phyloP scores from a whole-genome alignment of 2,329 filamentous ascomycete species.

The Plectosphaerella sp. region DNA sequence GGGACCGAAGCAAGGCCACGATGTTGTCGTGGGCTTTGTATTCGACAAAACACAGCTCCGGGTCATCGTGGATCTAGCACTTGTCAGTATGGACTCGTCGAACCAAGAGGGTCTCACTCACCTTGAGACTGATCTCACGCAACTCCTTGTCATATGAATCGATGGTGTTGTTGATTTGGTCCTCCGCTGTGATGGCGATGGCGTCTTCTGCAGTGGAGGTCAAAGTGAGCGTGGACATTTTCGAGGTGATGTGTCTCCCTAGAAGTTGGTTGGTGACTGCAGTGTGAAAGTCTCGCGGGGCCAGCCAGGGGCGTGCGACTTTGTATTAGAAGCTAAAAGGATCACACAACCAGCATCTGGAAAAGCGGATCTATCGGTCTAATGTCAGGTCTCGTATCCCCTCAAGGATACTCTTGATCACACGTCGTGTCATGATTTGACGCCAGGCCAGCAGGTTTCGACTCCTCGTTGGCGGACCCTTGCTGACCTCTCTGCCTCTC shows the following conservation, averaged over 20 bases:
- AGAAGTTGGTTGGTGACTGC: neutral
- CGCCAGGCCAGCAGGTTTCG: too few relatives aligned
- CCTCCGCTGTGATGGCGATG: neutral
- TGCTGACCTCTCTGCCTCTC: too few relatives aligned
- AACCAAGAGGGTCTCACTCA: neutral
- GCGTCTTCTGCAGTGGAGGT: neutral
- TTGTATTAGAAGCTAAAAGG: neutral
- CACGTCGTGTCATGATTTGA: too few relatives aligned
- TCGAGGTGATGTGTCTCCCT: neutral
- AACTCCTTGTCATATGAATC: neutral
- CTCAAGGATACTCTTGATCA: too few relatives aligned
- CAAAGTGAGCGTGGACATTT: neutral
- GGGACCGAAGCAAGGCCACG: constrained; percentile 11
- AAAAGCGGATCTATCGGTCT: neutral
- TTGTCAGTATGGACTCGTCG: neutral
- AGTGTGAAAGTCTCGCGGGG: neutral
- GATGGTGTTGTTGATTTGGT: neutral
- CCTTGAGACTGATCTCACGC: neutral
- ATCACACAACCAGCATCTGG: neutral
- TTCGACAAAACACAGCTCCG: constrained; percentile 20
- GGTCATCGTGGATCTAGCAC: constrained; percentile 14
- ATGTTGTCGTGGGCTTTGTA: constrained; percentile 19
- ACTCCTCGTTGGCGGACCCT: too few relatives aligned
- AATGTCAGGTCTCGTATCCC: too few relatives aligned
- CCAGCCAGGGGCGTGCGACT: neutral